A percentile compares a stretch with the other conserved stretches of the same genome.
These are phyloP conservation scores for Penicillium corylophilum DNA, from an alignment of 2,329 filamentous ascomycete genomes.

Conservation along the genomic window DNA sequence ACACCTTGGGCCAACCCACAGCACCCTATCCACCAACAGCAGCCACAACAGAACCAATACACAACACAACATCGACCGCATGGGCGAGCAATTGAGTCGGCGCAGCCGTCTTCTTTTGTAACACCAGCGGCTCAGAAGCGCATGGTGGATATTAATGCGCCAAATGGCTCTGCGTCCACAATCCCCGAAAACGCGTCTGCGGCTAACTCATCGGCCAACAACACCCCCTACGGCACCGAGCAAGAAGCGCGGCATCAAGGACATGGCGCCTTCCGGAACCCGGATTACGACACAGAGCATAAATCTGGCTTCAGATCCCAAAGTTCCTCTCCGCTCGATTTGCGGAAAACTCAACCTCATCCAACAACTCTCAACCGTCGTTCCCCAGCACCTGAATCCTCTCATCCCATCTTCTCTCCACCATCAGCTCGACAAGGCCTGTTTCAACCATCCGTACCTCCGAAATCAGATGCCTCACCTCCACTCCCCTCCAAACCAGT, in stretches of 20 bases:
- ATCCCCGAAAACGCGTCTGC: conserved; percentile 45
- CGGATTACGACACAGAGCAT: conserved; percentile 35
- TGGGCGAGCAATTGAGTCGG: conserved; percentile 33
- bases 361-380: conserved; percentile 27
- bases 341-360: conserved; percentile 38
- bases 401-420: conserved; percentile 34
- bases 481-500: conserved; percentile 31
- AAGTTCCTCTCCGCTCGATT: conserved; percentile 40
- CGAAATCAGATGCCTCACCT: conserved; percentile 33
- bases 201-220: conserved; percentile 44
- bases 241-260: conserved; percentile 28
- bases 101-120: conserved; percentile 36
- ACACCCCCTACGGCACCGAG: conserved; percentile 45
- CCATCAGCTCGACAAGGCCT: conserved; percentile 35
- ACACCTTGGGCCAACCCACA: conserved; percentile 93
- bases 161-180: conserved; percentile 48
- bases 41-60: conserved; percentile 46
- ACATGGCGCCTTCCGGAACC: conserved; percentile 28
- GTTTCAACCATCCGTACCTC: conserved; percentile 29
- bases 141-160: conserved; percentile 42
- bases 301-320: conserved; percentile 38
- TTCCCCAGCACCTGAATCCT: conserved; percentile 21
- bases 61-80: conserved; percentile 40
- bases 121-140: conserved; percentile 48
- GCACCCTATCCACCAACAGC: conserved; percentile 64